These are phyloP conservation scores for Xylaria curta DNA, from an alignment of 495 filamentous ascomycete species.

Conservation along the genomic window DNA sequence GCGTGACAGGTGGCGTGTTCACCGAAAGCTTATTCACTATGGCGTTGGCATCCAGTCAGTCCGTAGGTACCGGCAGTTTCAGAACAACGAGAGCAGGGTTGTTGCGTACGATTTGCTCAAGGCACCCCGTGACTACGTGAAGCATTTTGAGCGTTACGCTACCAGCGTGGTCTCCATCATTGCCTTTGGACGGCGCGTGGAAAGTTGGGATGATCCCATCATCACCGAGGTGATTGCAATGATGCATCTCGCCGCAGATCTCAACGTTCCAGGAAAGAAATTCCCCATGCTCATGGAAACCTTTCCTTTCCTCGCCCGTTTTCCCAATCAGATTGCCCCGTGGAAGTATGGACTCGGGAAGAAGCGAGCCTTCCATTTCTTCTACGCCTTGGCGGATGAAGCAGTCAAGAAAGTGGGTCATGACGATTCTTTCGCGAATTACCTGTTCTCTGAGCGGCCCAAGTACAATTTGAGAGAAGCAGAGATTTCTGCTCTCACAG, in stretches of 20 bases:
- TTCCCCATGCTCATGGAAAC: conserved; percentile 69
- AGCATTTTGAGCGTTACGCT: conserved; percentile 68
- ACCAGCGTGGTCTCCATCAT: conserved; percentile 69
- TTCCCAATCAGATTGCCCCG: conserved; percentile 63
- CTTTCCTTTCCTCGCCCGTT: conserved; percentile 60
- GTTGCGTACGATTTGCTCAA: conserved; percentile 59
- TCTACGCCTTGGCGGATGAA: conserved; percentile 63
- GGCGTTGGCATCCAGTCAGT: conserved; percentile 67
- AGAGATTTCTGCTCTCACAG: conserved; percentile 65
- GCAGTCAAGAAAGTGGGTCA: conserved; percentile 53
- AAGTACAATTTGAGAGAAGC: conserved; percentile 57
- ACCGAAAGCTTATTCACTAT: conserved; percentile 67
- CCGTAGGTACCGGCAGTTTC: conserved; percentile 62
- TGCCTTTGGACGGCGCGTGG: conserved; percentile 66
- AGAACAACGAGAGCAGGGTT: conserved; percentile 64
- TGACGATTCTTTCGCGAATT: conserved; percentile 36
- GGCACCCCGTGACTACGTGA: conserved; percentile 60
- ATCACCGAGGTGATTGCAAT: conserved; percentile 66
- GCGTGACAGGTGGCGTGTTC: conserved; percentile 65
- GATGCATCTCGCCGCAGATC: conserved; percentile 68
- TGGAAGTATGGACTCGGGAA: conserved; percentile 65
- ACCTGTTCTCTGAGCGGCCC: conserved; percentile 55
- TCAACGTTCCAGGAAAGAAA: conserved; percentile 68
- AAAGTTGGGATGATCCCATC: conserved; percentile 63
- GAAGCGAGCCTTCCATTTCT: conserved; percentile 58